phyloP scores from a whole-genome alignment of 345 rosid genomes.

The Brassica cretica region DNA sequence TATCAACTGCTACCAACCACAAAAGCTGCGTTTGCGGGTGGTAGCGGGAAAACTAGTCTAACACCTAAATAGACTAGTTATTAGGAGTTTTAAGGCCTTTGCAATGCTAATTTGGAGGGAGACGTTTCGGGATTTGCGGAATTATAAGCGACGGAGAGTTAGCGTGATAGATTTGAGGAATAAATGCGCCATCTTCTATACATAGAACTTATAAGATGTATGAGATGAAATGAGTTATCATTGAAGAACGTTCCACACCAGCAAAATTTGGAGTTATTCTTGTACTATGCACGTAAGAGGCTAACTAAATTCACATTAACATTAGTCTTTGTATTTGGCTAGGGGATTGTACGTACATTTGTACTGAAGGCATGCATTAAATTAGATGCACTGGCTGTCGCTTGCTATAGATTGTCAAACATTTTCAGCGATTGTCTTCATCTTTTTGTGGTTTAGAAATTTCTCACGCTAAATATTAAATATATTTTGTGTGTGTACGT shows the following conservation, averaged over 20 bases:
- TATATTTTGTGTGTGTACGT: background rate
- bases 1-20: no score
- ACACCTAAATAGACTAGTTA: background rate
- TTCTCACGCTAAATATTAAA: background rate
- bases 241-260: background rate
- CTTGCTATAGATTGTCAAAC: background rate
- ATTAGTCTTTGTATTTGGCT: background rate
- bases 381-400: background rate
- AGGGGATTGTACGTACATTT: no score
- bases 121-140: background rate
- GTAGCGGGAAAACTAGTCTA: no score
- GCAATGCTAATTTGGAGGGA: background rate
- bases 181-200: background rate
- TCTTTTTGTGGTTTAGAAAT: background rate
- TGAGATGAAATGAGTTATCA: background rate
- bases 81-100: background rate
- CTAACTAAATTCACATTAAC: background rate
- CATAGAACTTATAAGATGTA: background rate
- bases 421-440: background rate
- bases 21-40: no score
- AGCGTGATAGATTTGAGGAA: background rate
- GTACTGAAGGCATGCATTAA: background rate
- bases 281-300: background rate
- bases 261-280: background rate
- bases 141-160: background rate